These are phyloP conservation scores for Ustilago bromivora DNA, from an alignment of 1,284 basidiomycete species.

Conservation along the genomic window DNA sequence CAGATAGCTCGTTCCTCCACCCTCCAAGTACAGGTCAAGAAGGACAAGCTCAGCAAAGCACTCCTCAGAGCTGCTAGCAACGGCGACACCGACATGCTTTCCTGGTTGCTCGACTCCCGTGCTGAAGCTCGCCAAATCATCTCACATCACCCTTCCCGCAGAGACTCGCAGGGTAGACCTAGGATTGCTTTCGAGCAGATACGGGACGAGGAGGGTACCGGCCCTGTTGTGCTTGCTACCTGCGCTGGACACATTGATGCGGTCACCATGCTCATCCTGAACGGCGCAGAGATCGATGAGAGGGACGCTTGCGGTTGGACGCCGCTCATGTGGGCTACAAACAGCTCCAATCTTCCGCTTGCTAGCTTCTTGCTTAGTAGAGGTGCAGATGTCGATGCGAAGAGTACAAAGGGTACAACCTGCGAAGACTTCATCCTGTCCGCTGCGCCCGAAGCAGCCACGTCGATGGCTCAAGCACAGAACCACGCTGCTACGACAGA, in stretches of 20 bases:
- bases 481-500: slow-evolving; percentile 22
- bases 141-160: slow-evolving; percentile 9
- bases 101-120: slow-evolving; percentile 54
- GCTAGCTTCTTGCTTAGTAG: slow-evolving; percentile 92
- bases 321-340: slow-evolving; percentile 90
- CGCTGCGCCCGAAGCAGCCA: slow-evolving; percentile 42
- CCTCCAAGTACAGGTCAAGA: slow-evolving; percentile 20
- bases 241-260: slow-evolving; percentile 60
- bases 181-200: slow-evolving; percentile 31
- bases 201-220: slow-evolving; percentile 56
- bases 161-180: slow-evolving; percentile 19
- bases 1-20: slow-evolving; percentile 28
- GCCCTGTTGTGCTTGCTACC: slow-evolving; percentile 59
- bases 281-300: slow-evolving; percentile 60
- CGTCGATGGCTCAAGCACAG: slow-evolving; percentile 4
- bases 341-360: slow-evolving; percentile 88
- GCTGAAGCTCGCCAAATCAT: slow-evolving; percentile 35
- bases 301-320: slow-evolving; percentile 80
- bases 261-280: slow-evolving; percentile 55
- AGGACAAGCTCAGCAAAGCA: slow-evolving; percentile 34
- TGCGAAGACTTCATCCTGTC: slow-evolving; percentile 65
- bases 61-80: slow-evolving; percentile 54
- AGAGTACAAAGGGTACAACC: slow-evolving; percentile 53
- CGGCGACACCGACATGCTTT: slow-evolving; percentile 60
- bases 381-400: slow-evolving; percentile 72